Conservation (phyloP, 1,139 yeast species). For the Geotrichum carabidarum region DNA sequence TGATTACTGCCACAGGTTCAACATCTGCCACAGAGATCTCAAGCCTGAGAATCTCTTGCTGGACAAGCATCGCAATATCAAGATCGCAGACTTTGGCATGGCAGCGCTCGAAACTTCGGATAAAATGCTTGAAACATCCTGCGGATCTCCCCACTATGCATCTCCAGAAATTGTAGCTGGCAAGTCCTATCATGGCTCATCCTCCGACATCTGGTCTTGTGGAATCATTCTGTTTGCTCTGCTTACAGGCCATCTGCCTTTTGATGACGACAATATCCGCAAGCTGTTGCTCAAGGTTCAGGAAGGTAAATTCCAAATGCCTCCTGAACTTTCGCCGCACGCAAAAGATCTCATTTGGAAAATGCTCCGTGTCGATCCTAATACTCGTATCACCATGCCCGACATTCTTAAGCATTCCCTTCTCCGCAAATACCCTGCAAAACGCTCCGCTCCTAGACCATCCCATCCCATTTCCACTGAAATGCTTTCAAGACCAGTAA, state of each 20-base stretch:
- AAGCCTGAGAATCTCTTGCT: constrained; percentile 90
- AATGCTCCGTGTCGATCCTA: constrained; percentile 80
- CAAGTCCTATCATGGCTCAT: constrained; percentile 89
- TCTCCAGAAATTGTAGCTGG: constrained; percentile 98
- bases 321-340: constrained; percentile 67
- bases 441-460: constrained; percentile 17
- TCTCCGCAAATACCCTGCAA: constrained; percentile 60
- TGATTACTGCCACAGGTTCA: constrained; percentile 86
- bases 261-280: constrained; percentile 92
- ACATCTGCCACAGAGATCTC: constrained; percentile 86
- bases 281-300: constrained; percentile 83
- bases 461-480: constrained; percentile 3
- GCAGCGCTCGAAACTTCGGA: constrained; percentile 90
- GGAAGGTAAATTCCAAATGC: constrained; percentile 81
- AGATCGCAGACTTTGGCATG: constrained; percentile 98
- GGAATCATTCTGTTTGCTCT: constrained; percentile 92
- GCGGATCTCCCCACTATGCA: constrained; percentile 98
- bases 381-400: constrained; percentile 65
- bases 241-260: constrained; percentile 90
- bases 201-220: constrained; percentile 97
- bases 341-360: constrained; percentile 80
- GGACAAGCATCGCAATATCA: constrained; percentile 82
- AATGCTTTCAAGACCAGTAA: constrained; percentile 41
- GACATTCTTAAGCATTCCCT: constrained; percentile 77
- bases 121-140: constrained; percentile 81